Conservation (phyloP, 441 rosid species). For the Pelargonium citronellum region DNA sequence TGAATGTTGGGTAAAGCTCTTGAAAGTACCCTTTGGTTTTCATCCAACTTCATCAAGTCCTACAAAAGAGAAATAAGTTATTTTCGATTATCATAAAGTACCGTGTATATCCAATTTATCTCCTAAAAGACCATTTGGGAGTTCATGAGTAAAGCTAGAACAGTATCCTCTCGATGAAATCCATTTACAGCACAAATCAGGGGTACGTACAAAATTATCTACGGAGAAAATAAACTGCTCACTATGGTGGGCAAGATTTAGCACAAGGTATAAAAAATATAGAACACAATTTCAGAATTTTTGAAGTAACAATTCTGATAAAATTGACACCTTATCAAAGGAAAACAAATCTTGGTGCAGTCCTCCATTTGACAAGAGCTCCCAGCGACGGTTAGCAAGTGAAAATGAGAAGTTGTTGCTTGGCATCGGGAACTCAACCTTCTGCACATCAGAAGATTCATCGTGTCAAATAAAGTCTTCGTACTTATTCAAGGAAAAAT, state of each 20-base stretch:
- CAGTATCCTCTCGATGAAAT: not conserved
- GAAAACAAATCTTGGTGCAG: slow-evolving; percentile 53
- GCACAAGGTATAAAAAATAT: not conserved
- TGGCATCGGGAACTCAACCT: slow-evolving; percentile 87
- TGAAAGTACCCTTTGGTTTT: slow-evolving; percentile 61
- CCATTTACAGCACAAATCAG: slow-evolving; percentile 2
- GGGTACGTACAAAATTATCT: not conserved
- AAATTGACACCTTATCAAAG: slow-evolving; percentile 66
- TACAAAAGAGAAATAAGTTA: slow-evolving; percentile 24
- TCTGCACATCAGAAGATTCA: slow-evolving; percentile 41
- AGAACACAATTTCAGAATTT: slow-evolving; percentile 15
- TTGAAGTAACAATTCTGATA: slow-evolving; percentile 6
- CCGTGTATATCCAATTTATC: not conserved
- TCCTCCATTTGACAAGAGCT: slow-evolving; percentile 56
- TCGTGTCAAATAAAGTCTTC: slow-evolving; percentile 21
- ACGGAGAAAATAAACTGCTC: not conserved
- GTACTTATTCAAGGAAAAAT: slow-evolving; percentile 16
- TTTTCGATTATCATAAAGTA: slow-evolving; percentile 7
- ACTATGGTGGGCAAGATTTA: not conserved
- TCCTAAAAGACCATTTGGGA: slow-evolving; percentile 5
- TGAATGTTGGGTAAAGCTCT: slow-evolving; percentile 69
- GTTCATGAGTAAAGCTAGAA: slow-evolving; percentile 7
- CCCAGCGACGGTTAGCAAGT: slow-evolving; percentile 82
- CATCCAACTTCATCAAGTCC: slow-evolving; percentile 86
- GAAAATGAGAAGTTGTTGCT: slow-evolving; percentile 86